Base-by-base conservation (phyloP, 257 asterid species). In the Thymus mandschuricus region DNA sequence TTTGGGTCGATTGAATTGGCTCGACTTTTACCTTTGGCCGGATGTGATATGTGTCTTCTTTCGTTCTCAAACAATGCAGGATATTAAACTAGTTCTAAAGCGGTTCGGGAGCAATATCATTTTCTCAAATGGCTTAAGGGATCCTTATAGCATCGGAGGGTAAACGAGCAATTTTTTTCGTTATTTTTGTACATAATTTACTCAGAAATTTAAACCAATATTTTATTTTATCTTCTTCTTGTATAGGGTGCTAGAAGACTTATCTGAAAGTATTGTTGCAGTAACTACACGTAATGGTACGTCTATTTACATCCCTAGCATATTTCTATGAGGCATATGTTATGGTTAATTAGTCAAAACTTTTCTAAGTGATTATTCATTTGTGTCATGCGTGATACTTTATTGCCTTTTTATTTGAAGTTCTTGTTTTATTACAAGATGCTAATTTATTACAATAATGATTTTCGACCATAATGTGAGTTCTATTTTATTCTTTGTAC, bases 131-230 rank as follows among this genome's bases (percentile, higher is more conserved):
- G 95, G 90, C 50, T 76, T 82, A 33, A 78, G 75, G 70, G 92
- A 86, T 79, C 92, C 92, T 4, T 82, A 73, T 43, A 88, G 92
- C 31, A 68, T 69, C 21, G 95, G 84, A 71, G 88, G 90, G 92
- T 86, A 81, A 45, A 38, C 8, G 10, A 28, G 11, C 5, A 4
- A 27, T 8, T 55, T 55, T 21, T 28, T 55, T 3, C 15, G 38
- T 28, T 2, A 52, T 15, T 15, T 27, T n/a, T 51, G 5, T 27
- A 21, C 6, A 6, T 21, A 5, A 5, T 21, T 8, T 8, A 21
- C 8, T 1, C 0, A 6, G 59, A 21, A 15, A 1, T 49, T 49
- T 49, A 6, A 46, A 46, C 13, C 21, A 5, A 27, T 51, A 6
- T 7, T 27, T 30, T 11, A 46, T 11, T 10, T 33, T 54, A 35